Base-by-base conservation (phyloP, 2,329 filamentous ascomycete species). In the Botrytis tulipae region DNA sequence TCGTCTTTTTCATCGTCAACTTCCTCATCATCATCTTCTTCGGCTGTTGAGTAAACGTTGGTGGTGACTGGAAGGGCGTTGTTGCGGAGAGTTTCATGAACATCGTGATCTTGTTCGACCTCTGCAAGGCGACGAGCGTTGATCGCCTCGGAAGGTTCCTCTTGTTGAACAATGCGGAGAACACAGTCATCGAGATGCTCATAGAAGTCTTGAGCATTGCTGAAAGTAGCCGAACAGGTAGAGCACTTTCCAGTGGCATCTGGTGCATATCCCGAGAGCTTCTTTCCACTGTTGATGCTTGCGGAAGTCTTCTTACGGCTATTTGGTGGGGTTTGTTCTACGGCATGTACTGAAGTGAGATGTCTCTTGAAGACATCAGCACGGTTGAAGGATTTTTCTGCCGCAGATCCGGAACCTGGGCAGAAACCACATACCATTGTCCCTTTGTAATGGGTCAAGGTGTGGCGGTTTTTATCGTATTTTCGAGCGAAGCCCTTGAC, bases 401-500 rank as follows among this genome's bases (percentile, higher is more conserved):
- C 93, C 1, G 93, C 89, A 4, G 93, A 95, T 9, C 95, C 94
- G 32, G 91, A 92, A 6, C 94, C 94, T 0, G 95, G 94, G 78
- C 96, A 98, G 83, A 98, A 98, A 8, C 95, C 95, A 80, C 96
- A 99, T 12, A 97, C 92, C 94, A 98, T 98, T 22, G 94, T 98
- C 14, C 95, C 95, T 82, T 97, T 97, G 86, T 98, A 99, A 81
- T 98, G 96, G 4, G 95, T 98, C 76, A 98, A 84, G 1, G 95
- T 97, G 81, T 99, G 96, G 20, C 96, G 87, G 82, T 98, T 98
- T 86, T 98, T 98, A 84, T 98, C 96, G 81, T 98, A 99, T 83
- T 98, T 98, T 75, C 95, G 88, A 4, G 95, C 95, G 80, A 98
- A 98, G 0, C 95, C 95, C 82, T 98, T 98, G 78, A 88, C 87